A percentile compares a stretch with the other conserved stretches of the same genome.
Evolutionary conservation across 768 basidiomycete genomes (phyloP).

Genomic region (Tricholoma terreum): DNA sequence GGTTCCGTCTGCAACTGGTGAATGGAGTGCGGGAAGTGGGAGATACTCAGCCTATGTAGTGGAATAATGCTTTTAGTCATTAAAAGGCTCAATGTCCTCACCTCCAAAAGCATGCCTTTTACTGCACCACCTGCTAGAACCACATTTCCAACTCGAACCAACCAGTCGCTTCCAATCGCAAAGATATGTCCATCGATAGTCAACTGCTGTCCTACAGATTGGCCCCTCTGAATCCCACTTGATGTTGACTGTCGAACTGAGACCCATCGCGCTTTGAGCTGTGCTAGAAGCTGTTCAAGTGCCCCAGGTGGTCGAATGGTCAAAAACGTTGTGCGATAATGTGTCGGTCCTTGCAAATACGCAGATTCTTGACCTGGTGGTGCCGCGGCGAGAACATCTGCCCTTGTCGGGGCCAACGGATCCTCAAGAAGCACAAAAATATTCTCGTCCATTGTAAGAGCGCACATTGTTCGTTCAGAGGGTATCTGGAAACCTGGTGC

Average conservation of each 20-base stretch:
- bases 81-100: slow-evolving; percentile 23
- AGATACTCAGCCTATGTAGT: slow-evolving; percentile 72
- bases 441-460: slow-evolving; percentile 76
- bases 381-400: slow-evolving; percentile 51
- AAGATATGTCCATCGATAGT: slow-evolving; percentile 72
- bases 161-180: slow-evolving; percentile 77
- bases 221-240: slow-evolving; percentile 40
- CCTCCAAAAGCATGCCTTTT: slow-evolving; percentile 86
- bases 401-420: slow-evolving; percentile 63
- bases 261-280: slow-evolving; percentile 75
- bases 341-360: slow-evolving; percentile 49
- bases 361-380: slow-evolving; percentile 40
- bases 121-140: slow-evolving; percentile 69
- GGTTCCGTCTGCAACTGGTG: slow-evolving; percentile 61
- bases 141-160: slow-evolving; percentile 78
- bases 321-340: slow-evolving; percentile 75
- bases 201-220: slow-evolving; percentile 58
- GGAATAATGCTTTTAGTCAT: not conserved
- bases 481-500: slow-evolving; percentile 47
- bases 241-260: slow-evolving; percentile 54
- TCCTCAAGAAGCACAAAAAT: slow-evolving; percentile 81
- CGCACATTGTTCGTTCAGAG: slow-evolving; percentile 68
- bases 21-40: slow-evolving; percentile 66
- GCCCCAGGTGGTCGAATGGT: slow-evolving; percentile 73
- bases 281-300: slow-evolving; percentile 69